Evolutionary conservation across 139 green algal species (phyloP).

Genomic region (Pleodorina starrii): DNA sequence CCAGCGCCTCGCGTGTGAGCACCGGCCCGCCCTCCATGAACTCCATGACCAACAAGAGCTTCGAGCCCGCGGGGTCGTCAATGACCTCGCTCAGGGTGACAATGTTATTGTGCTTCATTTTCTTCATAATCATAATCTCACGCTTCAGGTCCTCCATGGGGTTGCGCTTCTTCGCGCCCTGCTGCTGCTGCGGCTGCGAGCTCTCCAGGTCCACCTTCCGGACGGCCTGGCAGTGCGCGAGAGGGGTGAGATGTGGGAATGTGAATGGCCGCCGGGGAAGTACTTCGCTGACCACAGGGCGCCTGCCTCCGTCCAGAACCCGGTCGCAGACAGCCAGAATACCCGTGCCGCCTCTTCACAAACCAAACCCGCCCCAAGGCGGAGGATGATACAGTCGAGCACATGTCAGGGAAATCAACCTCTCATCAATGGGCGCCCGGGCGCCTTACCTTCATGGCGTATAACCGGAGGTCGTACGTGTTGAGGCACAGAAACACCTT

Average conservation of each 20-base stretch:
- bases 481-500: constrained; percentile 90
- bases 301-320: no score
- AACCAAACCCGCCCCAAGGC: no score
- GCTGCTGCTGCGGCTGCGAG: constrained; percentile 49
- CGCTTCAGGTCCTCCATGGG: constrained; percentile 78
- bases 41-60: constrained; percentile 92
- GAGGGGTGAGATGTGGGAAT: no score
- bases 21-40: constrained; percentile 87
- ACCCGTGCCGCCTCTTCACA: no score
- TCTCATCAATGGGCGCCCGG: background rate
- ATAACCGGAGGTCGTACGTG: constrained; percentile 78
- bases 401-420: no score
- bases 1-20: constrained; percentile 77
- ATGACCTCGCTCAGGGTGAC: constrained; percentile 84
- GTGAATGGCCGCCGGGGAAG: no score
- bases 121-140: constrained; percentile 85
- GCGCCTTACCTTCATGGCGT: constrained; percentile 87
- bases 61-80: constrained; percentile 78
- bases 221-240: constrained; percentile 55
- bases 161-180: constrained; percentile 61
- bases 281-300: no score
- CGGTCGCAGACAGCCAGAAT: no score
- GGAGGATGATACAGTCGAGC: no score
- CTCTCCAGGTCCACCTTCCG: constrained; percentile 69
- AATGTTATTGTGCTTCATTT: constrained; percentile 82